Base-by-base conservation (phyloP, 495 filamentous ascomycete species). In the Pyrenula massariospora region DNA sequence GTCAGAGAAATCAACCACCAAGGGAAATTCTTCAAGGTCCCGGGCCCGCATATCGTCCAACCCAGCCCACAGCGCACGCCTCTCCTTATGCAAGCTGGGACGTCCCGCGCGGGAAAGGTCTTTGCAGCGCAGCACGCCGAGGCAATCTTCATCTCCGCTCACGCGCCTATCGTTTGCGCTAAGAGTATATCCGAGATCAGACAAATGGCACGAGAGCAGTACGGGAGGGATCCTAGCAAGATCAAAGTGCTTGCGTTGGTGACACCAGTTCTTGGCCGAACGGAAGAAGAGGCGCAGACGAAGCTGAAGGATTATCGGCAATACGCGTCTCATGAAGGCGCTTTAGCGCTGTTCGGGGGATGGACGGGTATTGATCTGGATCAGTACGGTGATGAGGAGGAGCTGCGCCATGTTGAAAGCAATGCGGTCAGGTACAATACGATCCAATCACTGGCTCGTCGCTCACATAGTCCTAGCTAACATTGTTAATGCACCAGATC, bases 41-140 rank as follows among this genome's bases (percentile, higher is more conserved):
- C 82, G 0, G 84, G 84, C 0, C 83, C 82, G 10, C 81, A 85
- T 58, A 76, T 86, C 64, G 76, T 73, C 55, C 78, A 85, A 53
- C 84, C 84, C 2, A 79, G 74, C 52, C 82, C 81, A 3, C 84
- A 88, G 58, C 71, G 84, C 20, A 85, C 84, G 12, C 84, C 84
- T 0, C 67, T 88, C 15, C 69, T 86, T 3, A 66, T 85, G 3
- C 84, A 86, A 65, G 84, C 84, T 0, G 84, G 83, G 1, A 82
- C 82, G 0, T 85, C 81, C 0, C 75, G 76, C 31, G 76, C 82
- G 0, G 84, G 84, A 2, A 83, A 81, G 65, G 70, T 58, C 0
- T 88, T 88, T 58, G 83, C 81, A 0, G 81, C 82, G 0, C 77
- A 84, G 58, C 81, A 80, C 58, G 76, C 75, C 1, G 77, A 80